A percentile compares a stretch with the other conserved stretches of the same genome.
phyloP scores from a whole-genome alignment of 495 filamentous ascomycete genomes.

The Podospora appendiculata region DNA sequence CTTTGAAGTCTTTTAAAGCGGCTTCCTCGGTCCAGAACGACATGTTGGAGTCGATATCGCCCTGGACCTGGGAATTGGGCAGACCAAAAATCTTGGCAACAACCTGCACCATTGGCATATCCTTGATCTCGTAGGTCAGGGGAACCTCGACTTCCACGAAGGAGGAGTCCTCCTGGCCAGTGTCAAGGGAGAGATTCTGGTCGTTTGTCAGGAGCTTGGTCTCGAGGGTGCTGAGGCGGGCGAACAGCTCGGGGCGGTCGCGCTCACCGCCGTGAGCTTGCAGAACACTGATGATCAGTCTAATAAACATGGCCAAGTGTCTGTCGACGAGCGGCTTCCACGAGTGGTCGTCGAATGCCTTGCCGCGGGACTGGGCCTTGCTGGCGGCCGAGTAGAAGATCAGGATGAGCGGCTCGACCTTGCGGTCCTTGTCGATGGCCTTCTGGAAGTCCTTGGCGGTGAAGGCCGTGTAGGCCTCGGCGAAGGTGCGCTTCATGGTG shows the following conservation, averaged over 20 bases:
- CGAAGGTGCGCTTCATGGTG: conserved; percentile 84
- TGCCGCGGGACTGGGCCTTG: conserved; percentile 80
- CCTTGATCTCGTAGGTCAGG: conserved; percentile 83
- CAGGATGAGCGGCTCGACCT: conserved; percentile 90
- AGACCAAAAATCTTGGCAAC: conserved; percentile 81
- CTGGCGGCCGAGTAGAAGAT: conserved; percentile 64
- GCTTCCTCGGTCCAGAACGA: conserved; percentile 83
- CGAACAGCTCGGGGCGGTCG: conserved; percentile 74
- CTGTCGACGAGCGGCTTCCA: conserved; percentile 93
- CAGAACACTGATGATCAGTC: conserved; percentile 71
- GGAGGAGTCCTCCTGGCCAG: conserved; percentile 46
- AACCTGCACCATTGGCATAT: conserved; percentile 88
- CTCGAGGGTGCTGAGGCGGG: conserved; percentile 72
- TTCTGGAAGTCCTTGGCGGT: conserved; percentile 77
- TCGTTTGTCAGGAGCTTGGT: conserved; percentile 93
- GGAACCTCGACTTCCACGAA: conserved; percentile 73
- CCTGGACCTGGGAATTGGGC: conserved; percentile 66
- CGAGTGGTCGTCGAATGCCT: conserved; percentile 70
- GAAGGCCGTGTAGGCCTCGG: conserved; percentile 60
- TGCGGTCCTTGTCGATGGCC: conserved; percentile 87
- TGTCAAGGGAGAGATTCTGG: conserved; percentile 65
- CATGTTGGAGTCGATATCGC: conserved; percentile 75
- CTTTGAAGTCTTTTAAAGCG: conserved; percentile 82
- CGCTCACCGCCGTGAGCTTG: conserved; percentile 66
- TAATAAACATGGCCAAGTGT: conserved; percentile 91